A percentile compares a stretch with the other conserved stretches of the same genome.
Conservation (phyloP, 371 early-diverging fungal genomes). For the Apophysomyces ossiformis region DNA sequence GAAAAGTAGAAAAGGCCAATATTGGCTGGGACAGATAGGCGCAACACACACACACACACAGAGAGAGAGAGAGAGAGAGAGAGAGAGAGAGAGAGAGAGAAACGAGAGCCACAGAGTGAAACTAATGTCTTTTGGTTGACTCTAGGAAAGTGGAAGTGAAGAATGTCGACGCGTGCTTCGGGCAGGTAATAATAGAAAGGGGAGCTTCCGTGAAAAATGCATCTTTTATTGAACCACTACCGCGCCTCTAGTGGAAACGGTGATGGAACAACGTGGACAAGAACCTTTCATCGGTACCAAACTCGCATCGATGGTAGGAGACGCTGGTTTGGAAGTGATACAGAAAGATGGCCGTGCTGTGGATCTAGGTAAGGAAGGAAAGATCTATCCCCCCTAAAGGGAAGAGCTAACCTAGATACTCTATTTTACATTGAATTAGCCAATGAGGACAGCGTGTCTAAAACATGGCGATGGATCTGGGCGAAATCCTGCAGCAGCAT, state of each 20-base stretch:
- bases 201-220: too few relatives aligned
- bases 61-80: too few relatives aligned
- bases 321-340: background rate
- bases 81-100: too few relatives aligned
- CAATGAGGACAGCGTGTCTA: background rate
- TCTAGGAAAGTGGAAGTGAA: constrained; percentile 9
- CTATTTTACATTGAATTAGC: background rate
- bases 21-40: too few relatives aligned
- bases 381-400: too few relatives aligned
- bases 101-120: too few relatives aligned
- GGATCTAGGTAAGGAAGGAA: background rate
- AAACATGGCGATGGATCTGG: constrained; percentile 4
- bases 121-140: too few relatives aligned
- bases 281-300: constrained; percentile 43
- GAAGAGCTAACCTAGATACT: too few relatives aligned
- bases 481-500: background rate
- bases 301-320: constrained; percentile 17
- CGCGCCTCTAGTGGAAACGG: background rate
- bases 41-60: too few relatives aligned
- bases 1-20: too few relatives aligned
- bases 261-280: constrained; percentile 36
- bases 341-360: background rate
- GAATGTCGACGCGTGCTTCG: background rate
- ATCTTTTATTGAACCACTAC: background rate
- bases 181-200: background rate